Evolutionary conservation across 2,329 filamentous ascomycete species (phyloP).

Genomic region (Penicillium sp.): DNA sequence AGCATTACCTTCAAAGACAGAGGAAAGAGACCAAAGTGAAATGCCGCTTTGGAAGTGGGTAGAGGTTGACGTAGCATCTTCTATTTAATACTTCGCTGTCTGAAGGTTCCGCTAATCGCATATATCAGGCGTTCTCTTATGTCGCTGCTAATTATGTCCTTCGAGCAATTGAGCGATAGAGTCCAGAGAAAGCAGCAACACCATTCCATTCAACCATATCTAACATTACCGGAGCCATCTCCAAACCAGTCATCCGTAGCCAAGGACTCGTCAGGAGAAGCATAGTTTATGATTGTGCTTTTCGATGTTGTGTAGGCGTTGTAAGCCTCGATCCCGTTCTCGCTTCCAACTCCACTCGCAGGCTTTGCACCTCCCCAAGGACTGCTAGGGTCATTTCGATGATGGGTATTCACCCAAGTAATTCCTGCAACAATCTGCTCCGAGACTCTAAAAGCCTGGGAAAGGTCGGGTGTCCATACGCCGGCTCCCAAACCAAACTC

Average conservation of each 20-base stretch:
- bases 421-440: constrained; percentile 50
- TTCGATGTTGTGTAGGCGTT: constrained; percentile 52
- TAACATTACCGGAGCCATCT: constrained; percentile 54
- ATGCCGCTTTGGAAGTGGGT: background rate
- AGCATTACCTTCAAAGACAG: background rate
- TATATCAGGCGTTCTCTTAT: background rate
- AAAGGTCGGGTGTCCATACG: constrained; percentile 51
- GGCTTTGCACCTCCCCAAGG: constrained; percentile 65
- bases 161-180: background rate
- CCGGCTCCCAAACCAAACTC: constrained; percentile 52
- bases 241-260: constrained; percentile 60
- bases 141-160: background rate
- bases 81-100: background rate
- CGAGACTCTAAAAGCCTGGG: constrained; percentile 48
- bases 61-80: background rate
- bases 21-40: background rate
- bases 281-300: constrained; percentile 59
- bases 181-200: background rate
- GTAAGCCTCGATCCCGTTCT: constrained; percentile 67
- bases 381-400: constrained; percentile 70
- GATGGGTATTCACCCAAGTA: constrained; percentile 55
- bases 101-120: background rate
- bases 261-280: constrained; percentile 14
- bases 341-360: constrained; percentile 64
- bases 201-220: constrained; percentile 54